These are phyloP conservation scores for Cladobotryum mycophilum DNA, from an alignment of 2,329 filamentous ascomycete genomes.

Conservation along the genomic window DNA sequence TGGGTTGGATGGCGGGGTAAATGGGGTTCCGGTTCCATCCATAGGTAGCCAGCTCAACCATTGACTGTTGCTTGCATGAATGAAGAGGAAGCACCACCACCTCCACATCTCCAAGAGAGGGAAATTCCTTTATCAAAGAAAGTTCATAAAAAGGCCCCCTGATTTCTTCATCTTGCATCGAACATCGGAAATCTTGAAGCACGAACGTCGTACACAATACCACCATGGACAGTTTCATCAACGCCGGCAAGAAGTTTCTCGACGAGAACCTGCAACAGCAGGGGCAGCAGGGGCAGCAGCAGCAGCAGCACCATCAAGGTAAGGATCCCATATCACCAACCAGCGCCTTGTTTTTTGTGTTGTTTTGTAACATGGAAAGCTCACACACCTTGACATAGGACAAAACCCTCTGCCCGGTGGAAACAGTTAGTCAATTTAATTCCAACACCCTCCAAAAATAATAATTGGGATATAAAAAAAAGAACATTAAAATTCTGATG, in stretches of 20 bases:
- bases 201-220: neutral
- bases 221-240: slow-evolving; percentile 35
- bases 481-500: neutral
- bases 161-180: neutral
- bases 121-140: neutral
- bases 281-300: slow-evolving; percentile 10
- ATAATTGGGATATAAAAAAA: neutral
- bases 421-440: slow-evolving; percentile 13
- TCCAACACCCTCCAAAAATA: neutral
- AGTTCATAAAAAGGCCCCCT: neutral
- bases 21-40: too few species aligned
- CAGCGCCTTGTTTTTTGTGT: neutral
- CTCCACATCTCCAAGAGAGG: too few species aligned
- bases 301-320: slow-evolving; percentile 17
- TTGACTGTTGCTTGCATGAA: too few species aligned
- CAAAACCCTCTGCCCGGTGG: slow-evolving; percentile 7
- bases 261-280: slow-evolving; percentile 16
- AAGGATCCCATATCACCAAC: slow-evolving; percentile 10
- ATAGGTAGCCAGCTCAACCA: neutral
- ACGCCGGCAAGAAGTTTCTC: slow-evolving; percentile 32
- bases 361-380: neutral
- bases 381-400: slow-evolving; percentile 1
- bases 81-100: too few species aligned
- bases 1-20: neutral
- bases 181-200: neutral